Percentiles rank a stretch among this genome's conserved stretches.
These are phyloP conservation scores for Apiospora saccharicola DNA, from an alignment of 2,329 filamentous ascomycete genomes.

Conservation along the genomic window DNA sequence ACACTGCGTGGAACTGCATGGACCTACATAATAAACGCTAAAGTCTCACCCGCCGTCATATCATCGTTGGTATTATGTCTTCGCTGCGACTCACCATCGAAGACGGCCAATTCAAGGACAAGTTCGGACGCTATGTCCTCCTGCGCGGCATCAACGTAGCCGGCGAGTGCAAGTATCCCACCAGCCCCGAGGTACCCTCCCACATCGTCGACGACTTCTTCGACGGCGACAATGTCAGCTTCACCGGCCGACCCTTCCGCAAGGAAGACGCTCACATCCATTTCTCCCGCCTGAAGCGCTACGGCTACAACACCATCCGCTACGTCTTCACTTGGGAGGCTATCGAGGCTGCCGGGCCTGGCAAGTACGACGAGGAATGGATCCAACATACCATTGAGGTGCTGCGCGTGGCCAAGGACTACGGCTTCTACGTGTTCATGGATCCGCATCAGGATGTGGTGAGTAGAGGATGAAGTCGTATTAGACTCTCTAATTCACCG, in stretches of 20 bases:
- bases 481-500: not conserved
- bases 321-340: conserved; percentile 99
- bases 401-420: conserved; percentile 82
- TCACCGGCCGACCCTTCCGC: conserved; percentile 84
- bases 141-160: conserved; percentile 94
- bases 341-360: conserved; percentile 91
- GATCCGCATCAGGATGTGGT: conserved; percentile 98
- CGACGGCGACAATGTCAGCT: conserved; percentile 89
- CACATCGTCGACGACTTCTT: conserved; percentile 84
- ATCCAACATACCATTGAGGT: conserved; percentile 90
- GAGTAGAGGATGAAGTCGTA: conserved; percentile 46
- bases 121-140: conserved; percentile 82
- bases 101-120: conserved; percentile 83
- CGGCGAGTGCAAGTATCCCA: conserved; percentile 89
- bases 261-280: conserved; percentile 84
- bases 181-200: conserved; percentile 80
- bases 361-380: conserved; percentile 92
- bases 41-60: not conserved
- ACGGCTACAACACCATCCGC: conserved; percentile 94
- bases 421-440: conserved; percentile 97
- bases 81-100: conserved; percentile 83
- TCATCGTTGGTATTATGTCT: conserved; percentile 42
- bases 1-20: not conserved
- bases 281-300: conserved; percentile 84
- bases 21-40: not conserved